Evolutionary conservation across 139 green algal genomes (phyloP).

Genomic region (Desmodesmus armatus): DNA sequence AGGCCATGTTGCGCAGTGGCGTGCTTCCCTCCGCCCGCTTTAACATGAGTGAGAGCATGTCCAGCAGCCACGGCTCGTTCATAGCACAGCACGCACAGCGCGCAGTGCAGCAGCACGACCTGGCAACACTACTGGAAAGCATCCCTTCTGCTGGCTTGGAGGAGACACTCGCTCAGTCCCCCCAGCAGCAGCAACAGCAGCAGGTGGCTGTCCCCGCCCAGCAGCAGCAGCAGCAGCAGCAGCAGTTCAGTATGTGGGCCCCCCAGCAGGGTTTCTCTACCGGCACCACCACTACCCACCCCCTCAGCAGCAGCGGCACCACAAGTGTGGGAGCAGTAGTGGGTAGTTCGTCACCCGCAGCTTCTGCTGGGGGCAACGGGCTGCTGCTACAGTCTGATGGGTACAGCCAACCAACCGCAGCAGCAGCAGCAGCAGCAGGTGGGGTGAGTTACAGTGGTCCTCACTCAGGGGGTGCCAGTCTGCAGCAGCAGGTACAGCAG

Average conservation of each 20-base stretch:
- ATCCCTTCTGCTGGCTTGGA: background rate
- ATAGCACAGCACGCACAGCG: background rate
- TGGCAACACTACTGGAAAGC: background rate
- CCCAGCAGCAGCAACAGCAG: conserved; percentile 30
- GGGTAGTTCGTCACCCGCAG: background rate
- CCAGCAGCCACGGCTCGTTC: background rate
- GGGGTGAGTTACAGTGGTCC: background rate
- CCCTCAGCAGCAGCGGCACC: background rate
- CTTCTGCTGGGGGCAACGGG: background rate
- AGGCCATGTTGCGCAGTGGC: background rate
- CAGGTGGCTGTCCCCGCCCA: background rate
- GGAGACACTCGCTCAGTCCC: background rate
- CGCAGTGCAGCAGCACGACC: background rate
- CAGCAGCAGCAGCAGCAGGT: background rate
- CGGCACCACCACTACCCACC: background rate
- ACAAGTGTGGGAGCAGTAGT: background rate
- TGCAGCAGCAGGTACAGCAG: conserved; percentile 10
- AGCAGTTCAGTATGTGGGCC: background rate
- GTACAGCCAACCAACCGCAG: too few species aligned
- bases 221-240: conserved; percentile 8
- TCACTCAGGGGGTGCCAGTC: background rate
- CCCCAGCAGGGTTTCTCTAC: background rate
- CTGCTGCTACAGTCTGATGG: conserved; percentile 5
- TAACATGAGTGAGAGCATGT: background rate
- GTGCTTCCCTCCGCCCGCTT: background rate